A percentile compares a stretch with the other conserved stretches of the same genome.
Evolutionary conservation across 208 protist genomes (phyloP).

Genomic region (Tetramitus jugosus): DNA sequence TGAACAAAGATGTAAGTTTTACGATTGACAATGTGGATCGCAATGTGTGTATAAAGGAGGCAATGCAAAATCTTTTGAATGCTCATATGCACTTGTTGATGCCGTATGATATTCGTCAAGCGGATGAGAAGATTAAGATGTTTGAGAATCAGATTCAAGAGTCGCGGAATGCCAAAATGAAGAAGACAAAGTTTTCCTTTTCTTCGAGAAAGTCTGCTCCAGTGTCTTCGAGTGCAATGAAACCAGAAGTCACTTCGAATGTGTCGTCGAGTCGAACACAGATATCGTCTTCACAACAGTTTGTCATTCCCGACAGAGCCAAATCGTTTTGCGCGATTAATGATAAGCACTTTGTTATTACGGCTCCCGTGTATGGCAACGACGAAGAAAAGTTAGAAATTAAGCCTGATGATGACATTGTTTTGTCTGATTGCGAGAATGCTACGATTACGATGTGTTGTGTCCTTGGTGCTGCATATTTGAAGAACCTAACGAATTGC

Average conservation of each 20-base stretch:
- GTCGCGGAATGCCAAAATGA: background rate
- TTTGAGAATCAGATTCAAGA: background rate
- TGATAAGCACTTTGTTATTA: background rate
- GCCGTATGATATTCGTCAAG: background rate
- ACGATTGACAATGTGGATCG: too few relatives aligned
- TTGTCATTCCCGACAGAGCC: background rate
- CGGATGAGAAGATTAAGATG: slow-evolving; percentile 6
- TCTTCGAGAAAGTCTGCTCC: too few relatives aligned
- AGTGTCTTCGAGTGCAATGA: background rate
- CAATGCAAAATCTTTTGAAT: slow-evolving; percentile 2
- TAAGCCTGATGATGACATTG: background rate
- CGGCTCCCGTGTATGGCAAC: background rate
- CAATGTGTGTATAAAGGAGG: too few relatives aligned
- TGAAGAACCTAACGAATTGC: background rate
- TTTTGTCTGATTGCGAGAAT: background rate
- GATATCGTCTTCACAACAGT: background rate
- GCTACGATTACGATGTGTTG: background rate
- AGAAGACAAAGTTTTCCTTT: slow-evolving; percentile 1
- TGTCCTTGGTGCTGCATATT: background rate
- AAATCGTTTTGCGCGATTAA: background rate
- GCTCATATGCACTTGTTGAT: background rate
- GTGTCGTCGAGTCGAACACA: background rate
- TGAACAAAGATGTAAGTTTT: too few relatives aligned
- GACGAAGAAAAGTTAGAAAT: background rate
- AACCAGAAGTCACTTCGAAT: background rate